Percentiles rank a stretch among this genome's conserved stretches.
phyloP scores from a whole-genome alignment of 345 rosid genomes.

The Lagerstroemia speciosa region DNA sequence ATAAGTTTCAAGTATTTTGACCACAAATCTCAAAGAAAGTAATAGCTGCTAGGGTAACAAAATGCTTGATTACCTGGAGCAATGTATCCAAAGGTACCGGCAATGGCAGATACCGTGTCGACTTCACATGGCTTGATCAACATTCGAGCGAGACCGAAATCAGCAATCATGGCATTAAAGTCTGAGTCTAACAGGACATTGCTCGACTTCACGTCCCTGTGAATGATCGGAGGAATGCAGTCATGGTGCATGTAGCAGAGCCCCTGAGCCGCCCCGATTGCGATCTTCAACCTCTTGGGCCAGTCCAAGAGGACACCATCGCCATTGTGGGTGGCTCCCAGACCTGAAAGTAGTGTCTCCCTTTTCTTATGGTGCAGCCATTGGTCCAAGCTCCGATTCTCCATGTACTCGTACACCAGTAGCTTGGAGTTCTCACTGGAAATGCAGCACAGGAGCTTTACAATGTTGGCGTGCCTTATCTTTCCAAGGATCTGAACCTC shows the following conservation, averaged over 20 bases:
- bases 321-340: neutral
- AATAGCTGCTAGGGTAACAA: no score
- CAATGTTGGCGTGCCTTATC: slow-evolving; percentile 46
- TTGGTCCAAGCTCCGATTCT: slow-evolving; percentile 43
- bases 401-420: slow-evolving; percentile 63
- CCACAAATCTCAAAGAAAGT: no score
- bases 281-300: slow-evolving; percentile 53
- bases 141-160: slow-evolving; percentile 59
- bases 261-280: slow-evolving; percentile 54
- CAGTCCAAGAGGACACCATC: slow-evolving; percentile 28
- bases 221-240: slow-evolving; percentile 49
- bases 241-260: slow-evolving; percentile 65
- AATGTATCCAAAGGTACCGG: slow-evolving; percentile 57
- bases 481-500: slow-evolving; percentile 44
- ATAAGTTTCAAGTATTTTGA: no score
- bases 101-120: slow-evolving; percentile 41
- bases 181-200: slow-evolving; percentile 53
- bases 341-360: neutral
- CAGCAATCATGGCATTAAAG: slow-evolving; percentile 51
- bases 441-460: slow-evolving; percentile 50
- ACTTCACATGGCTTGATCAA: slow-evolving; percentile 32
- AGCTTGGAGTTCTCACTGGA: slow-evolving; percentile 44
- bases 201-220: slow-evolving; percentile 63
- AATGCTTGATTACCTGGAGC: slow-evolving; percentile 42
- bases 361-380: slow-evolving; percentile 35